These are phyloP conservation scores for Rosa persica DNA, from an alignment of 306 rosid genomes.

Conservation along the genomic window DNA sequence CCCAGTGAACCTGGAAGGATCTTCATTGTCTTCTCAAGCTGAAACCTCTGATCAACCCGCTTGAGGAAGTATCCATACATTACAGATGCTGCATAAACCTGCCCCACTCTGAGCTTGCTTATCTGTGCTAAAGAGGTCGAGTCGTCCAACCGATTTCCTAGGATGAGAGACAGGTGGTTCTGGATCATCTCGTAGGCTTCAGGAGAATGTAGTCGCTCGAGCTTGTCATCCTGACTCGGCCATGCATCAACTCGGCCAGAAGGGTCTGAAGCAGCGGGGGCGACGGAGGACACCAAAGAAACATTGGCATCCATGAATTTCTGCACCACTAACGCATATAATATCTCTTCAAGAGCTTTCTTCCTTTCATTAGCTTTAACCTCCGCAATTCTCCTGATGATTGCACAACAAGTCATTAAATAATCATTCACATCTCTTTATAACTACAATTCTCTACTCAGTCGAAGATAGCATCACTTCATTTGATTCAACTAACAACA, in stretches of 20 bases:
- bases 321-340: slow-evolving; percentile 82
- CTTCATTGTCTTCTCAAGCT: slow-evolving; percentile 92
- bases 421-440: slow-evolving; percentile 1
- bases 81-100: slow-evolving; percentile 91
- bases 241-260: slow-evolving; percentile 70
- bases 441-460: slow-evolving; percentile 8
- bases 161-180: slow-evolving; percentile 72
- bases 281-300: slow-evolving; percentile 60
- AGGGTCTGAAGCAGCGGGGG: slow-evolving; percentile 34
- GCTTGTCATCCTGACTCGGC: slow-evolving; percentile 67
- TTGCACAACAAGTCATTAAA: slow-evolving; percentile 11
- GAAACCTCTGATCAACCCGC: slow-evolving; percentile 91
- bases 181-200: slow-evolving; percentile 91
- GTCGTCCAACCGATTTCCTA: slow-evolving; percentile 65
- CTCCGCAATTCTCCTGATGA: slow-evolving; percentile 88
- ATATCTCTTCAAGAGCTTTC: slow-evolving; percentile 74
- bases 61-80: slow-evolving; percentile 93
- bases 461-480: not conserved
- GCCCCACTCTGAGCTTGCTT: slow-evolving; percentile 82
- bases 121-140: slow-evolving; percentile 69
- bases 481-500: not conserved
- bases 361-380: slow-evolving; percentile 78
- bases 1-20: slow-evolving; percentile 51
- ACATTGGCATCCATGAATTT: slow-evolving; percentile 83
- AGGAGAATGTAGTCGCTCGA: slow-evolving; percentile 70